Conservation (phyloP, 2,329 filamentous ascomycete genomes). For the Emericellopsis cladophorae region DNA sequence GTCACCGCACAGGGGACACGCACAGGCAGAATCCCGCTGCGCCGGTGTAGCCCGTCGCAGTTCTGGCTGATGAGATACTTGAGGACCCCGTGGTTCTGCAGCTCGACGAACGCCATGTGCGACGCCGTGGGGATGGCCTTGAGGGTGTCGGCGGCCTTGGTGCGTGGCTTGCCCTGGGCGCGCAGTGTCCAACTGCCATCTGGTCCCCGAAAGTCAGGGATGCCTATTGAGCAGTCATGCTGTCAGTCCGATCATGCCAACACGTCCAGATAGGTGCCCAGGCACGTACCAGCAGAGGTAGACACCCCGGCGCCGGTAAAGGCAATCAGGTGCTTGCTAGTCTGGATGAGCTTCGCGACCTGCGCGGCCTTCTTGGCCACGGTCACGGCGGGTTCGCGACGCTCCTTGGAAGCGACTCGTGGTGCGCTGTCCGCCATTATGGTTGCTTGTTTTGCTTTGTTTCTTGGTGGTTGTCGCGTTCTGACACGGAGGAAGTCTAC, state of each 20-base stretch:
- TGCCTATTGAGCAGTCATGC: conserved; percentile 14
- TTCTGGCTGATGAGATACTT: conserved; percentile 32
- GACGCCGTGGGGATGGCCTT: conserved; percentile 30
- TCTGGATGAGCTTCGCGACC: conserved; percentile 22
- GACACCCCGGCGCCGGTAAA: conserved; percentile 34
- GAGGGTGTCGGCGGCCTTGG: conserved; percentile 19
- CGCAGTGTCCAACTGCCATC: conserved; percentile 30
- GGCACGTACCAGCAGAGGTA: conserved; percentile 25
- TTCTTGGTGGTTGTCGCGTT: too few species aligned
- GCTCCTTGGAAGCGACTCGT: background rate
- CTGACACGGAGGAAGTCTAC: too few species aligned
- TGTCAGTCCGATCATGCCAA: too few species aligned
- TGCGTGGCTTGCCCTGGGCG: conserved; percentile 24
- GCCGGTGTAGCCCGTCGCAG: conserved; percentile 22
- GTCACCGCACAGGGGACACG: conserved; percentile 2
- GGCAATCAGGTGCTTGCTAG: conserved; percentile 30
- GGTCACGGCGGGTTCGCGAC: background rate
- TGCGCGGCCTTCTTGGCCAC: conserved; percentile 17
- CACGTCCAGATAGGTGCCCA: background rate
- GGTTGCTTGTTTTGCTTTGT: background rate
- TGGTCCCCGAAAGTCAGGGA: conserved; percentile 34
- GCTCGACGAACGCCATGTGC: conserved; percentile 31
- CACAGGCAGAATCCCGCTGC: conserved; percentile 31
- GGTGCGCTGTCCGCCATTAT: background rate
- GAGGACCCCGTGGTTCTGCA: conserved; percentile 25